These are phyloP conservation scores for Fusarium brevicatenulatum DNA, from an alignment of 2,329 filamentous ascomycete species.

Conservation along the genomic window DNA sequence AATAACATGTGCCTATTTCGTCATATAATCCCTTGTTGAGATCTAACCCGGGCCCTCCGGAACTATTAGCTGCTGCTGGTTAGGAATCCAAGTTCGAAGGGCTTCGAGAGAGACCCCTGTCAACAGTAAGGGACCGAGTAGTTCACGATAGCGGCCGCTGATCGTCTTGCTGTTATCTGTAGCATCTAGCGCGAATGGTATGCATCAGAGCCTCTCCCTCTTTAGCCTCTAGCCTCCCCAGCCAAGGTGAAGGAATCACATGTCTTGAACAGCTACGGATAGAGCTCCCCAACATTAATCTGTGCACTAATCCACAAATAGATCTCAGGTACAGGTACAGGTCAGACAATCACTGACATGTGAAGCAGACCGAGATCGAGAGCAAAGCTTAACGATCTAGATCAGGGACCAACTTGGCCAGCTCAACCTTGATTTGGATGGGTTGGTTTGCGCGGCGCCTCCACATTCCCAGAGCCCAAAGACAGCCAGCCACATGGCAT, in stretches of 20 bases:
- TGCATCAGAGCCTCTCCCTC: constrained; percentile 15
- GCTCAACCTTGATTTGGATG: constrained; percentile 1
- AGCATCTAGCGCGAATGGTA: constrained; percentile 8
- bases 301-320: constrained; percentile 20
- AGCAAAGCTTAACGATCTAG: constrained; percentile 25
- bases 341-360: constrained; percentile 33
- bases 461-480: constrained; percentile 33
- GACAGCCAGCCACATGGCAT: constrained; percentile 36
- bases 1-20: background rate
- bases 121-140: background rate
- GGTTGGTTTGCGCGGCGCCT: constrained; percentile 15
- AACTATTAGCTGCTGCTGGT: background rate
- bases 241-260: constrained; percentile 15
- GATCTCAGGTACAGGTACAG: constrained; percentile 21
- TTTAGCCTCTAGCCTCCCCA: background rate
- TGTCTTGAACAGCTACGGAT: constrained; percentile 12
- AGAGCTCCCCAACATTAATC: constrained; percentile 5
- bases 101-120: background rate
- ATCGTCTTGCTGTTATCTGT: background rate
- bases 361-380: constrained; percentile 33
- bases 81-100: background rate
- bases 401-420: constrained; percentile 22
- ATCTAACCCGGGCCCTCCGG: background rate
- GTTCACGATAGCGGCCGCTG: constrained; percentile 6
- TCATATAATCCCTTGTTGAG: background rate